phyloP scores from a whole-genome alignment of 2,329 filamentous ascomycete genomes.

The Mycocentrospora acerina region DNA sequence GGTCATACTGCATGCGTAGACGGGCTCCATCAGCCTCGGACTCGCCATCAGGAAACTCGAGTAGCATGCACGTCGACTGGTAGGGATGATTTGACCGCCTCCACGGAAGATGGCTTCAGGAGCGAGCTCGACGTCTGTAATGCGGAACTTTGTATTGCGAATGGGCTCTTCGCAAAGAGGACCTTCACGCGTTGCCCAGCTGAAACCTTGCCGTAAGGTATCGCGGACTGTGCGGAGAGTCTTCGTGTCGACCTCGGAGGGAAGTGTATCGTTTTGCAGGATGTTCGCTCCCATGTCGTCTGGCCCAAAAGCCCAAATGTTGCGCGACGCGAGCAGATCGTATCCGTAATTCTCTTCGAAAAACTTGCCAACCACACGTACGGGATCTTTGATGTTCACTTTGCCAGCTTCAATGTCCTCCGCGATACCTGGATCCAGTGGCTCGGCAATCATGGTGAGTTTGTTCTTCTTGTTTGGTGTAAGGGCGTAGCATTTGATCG shows the following conservation, averaged over 20 bases:
- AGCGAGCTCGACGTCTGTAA: conserved; percentile 86
- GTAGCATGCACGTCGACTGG: conserved; percentile 88
- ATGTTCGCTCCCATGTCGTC: conserved; percentile 95
- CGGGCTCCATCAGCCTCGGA: conserved; percentile 92
- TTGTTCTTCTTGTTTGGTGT: conserved; percentile 99
- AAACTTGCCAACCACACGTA: conserved; percentile 91
- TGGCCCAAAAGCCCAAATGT: conserved; percentile 98
- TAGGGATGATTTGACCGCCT: conserved; percentile 96
- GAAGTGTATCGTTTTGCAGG: conserved; percentile 92
- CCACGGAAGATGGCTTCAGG: conserved; percentile 91
- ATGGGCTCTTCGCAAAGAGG: conserved; percentile 98
- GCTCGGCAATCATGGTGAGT: conserved; percentile 97
- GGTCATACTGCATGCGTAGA: conserved; percentile 91
- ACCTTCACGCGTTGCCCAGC: conserved; percentile 93
- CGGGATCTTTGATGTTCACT: conserved; percentile 89
- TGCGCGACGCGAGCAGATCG: conserved; percentile 89
- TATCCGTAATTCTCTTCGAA: conserved; percentile 97
- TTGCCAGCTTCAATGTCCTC: conserved; percentile 89
- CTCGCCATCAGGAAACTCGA: conserved; percentile 96
- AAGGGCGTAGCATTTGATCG: conserved; percentile 95
- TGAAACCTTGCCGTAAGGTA: conserved; percentile 92
- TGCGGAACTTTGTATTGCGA: conserved; percentile 95
- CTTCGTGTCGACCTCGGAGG: conserved; percentile 92
- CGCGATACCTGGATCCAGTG: conserved; percentile 90
- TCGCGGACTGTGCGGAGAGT: conserved; percentile 84